A percentile compares a stretch with the other conserved stretches of the same genome.
These are phyloP conservation scores for Ophiostoma perfectum DNA, from an alignment of 2,329 filamentous ascomycete genomes.

Conservation along the genomic window DNA sequence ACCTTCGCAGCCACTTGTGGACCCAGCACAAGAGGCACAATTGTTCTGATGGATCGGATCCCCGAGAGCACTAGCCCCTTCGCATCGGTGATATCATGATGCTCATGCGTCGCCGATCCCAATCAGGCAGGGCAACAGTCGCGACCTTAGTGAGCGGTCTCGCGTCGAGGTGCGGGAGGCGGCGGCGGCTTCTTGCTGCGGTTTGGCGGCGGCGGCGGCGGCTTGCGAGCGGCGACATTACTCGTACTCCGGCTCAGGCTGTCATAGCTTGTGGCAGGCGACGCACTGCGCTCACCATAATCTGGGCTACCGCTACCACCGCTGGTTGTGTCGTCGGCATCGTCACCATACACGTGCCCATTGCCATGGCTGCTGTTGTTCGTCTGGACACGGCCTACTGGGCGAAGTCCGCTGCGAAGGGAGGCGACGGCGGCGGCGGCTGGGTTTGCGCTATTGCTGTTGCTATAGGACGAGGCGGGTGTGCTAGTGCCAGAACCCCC, in stretches of 20 bases:
- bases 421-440: slow-evolving; percentile 25
- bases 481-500: neutral
- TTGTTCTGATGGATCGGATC: neutral
- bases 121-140: neutral
- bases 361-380: slow-evolving; percentile 38
- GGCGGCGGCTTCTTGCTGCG: slow-evolving; percentile 51
- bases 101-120: neutral
- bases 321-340: slow-evolving; percentile 46
- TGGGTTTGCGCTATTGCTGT: slow-evolving; percentile 13
- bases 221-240: slow-evolving; percentile 36
- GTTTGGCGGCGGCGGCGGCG: slow-evolving; percentile 44
- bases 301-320: slow-evolving; percentile 41
- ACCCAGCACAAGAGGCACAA: neutral
- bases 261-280: slow-evolving; percentile 52
- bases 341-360: slow-evolving; percentile 36
- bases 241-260: slow-evolving; percentile 47
- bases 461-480: neutral
- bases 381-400: slow-evolving; percentile 42
- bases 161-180: slow-evolving; percentile 37
- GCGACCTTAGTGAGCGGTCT: neutral
- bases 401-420: slow-evolving; percentile 42
- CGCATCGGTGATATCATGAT: neutral
- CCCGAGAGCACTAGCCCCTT: neutral
- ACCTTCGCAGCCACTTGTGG: neutral
- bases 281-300: slow-evolving; percentile 47